Percentiles rank a stretch among this genome's conserved stretches.
These are phyloP conservation scores for Favolaschia claudopus DNA, from an alignment of 768 basidiomycete species.

Conservation along the genomic window DNA sequence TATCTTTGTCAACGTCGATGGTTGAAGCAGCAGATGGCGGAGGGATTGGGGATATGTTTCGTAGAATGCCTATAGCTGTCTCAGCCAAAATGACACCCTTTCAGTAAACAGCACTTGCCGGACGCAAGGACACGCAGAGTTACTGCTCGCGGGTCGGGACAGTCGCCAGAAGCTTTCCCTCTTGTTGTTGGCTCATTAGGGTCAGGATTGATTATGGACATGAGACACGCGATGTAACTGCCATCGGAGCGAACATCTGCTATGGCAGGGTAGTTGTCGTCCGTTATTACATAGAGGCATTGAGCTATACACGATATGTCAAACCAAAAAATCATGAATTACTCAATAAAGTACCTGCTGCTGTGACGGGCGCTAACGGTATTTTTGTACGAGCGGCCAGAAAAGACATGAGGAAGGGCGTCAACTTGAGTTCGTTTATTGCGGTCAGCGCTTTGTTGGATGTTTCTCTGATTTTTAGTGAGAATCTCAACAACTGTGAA, in stretches of 20 bases:
- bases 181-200: constrained; percentile 41
- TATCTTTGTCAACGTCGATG: constrained; percentile 73
- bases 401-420: constrained; percentile 92
- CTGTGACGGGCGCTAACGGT: constrained; percentile 73
- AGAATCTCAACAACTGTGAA: neutral
- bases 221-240: constrained; percentile 67
- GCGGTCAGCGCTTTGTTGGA: constrained; percentile 91
- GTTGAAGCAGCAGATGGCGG: constrained; percentile 68
- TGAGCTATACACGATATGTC: constrained; percentile 85
- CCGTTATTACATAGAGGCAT: constrained; percentile 90
- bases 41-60: constrained; percentile 79
- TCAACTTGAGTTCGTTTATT: constrained; percentile 80
- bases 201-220: constrained; percentile 62
- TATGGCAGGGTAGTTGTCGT: constrained; percentile 84
- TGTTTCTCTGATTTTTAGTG: constrained; percentile 71
- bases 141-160: constrained; percentile 54
- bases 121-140: constrained; percentile 73
- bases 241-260: constrained; percentile 68
- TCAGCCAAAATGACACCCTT: neutral
- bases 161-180: constrained; percentile 42
- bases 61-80: constrained; percentile 65
- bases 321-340: constrained; percentile 1
- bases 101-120: constrained; percentile 50
- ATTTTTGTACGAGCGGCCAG: constrained; percentile 73
- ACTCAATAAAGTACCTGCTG: constrained; percentile 90